Conservation (phyloP, 805 yeast genomes). For the Phaffomyces thermotolerans region DNA sequence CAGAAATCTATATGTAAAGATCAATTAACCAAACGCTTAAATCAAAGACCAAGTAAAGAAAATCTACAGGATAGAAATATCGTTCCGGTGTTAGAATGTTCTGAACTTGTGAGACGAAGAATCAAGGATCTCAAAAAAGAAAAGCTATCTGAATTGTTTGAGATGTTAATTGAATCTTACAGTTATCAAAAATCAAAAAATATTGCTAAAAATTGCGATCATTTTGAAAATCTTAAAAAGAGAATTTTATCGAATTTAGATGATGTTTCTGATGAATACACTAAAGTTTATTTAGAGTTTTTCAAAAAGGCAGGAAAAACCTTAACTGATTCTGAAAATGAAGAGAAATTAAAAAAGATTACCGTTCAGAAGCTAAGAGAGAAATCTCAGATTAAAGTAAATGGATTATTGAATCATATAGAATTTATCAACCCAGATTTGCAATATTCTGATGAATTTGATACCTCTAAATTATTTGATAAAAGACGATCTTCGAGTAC, state of each 20-base stretch:
- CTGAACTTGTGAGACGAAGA: slow-evolving; percentile 5
- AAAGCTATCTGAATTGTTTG: slow-evolving; percentile 14
- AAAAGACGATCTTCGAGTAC: not conserved
- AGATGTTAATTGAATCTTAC: slow-evolving; percentile 10
- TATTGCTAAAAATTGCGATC: not conserved
- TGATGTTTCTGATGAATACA: slow-evolving; percentile 7
- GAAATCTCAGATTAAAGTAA: not conserved
- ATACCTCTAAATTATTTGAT: not conserved
- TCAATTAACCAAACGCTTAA: slow-evolving; percentile 13
- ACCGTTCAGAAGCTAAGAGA: not conserved
- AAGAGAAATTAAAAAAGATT: not conserved
- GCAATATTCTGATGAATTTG: not conserved
- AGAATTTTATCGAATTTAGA: not conserved
- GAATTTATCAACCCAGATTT: not conserved
- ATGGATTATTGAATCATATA: slow-evolving; percentile 9
- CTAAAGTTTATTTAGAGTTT: slow-evolving; percentile 3
- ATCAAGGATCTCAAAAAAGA: slow-evolving; percentile 10
- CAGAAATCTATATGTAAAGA: slow-evolving; percentile 16
- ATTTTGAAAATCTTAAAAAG: not conserved
- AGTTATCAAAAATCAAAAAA: slow-evolving; percentile 8
- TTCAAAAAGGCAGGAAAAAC: not conserved
- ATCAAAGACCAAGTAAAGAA: slow-evolving; percentile 14
- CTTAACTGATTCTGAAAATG: not conserved
- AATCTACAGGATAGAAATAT: slow-evolving; percentile 18
- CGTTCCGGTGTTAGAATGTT: slow-evolving; percentile 5